Conservation (phyloP, 2,329 filamentous ascomycete species). For the Pseudogymnoascus sp. region DNA sequence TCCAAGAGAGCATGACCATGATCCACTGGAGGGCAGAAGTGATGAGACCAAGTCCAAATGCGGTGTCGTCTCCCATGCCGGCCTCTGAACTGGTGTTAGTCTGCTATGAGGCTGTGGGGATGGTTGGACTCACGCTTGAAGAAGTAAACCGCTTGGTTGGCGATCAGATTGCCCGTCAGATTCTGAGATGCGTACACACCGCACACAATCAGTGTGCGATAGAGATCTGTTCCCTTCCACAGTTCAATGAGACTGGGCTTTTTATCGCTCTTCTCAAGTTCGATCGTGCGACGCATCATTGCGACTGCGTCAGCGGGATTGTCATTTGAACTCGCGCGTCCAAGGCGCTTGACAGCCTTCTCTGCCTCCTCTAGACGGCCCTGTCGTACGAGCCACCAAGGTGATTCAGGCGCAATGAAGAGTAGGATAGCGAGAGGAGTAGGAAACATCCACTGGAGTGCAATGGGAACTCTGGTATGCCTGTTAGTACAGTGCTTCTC, state of each 20-base stretch:
- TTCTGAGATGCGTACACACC: slow-evolving; percentile 54
- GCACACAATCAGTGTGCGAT: slow-evolving; percentile 49
- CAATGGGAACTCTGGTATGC: slow-evolving; percentile 40
- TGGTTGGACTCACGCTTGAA: slow-evolving; percentile 33
- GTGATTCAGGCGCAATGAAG: slow-evolving; percentile 32
- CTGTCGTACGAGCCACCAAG: slow-evolving; percentile 44
- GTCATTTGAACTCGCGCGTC: slow-evolving; percentile 31
- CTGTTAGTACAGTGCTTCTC: slow-evolving; percentile 29
- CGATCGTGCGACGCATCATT: slow-evolving; percentile 53
- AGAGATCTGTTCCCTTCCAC: slow-evolving; percentile 47
- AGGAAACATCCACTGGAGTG: slow-evolving; percentile 47
- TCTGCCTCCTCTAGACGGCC: slow-evolving; percentile 34
- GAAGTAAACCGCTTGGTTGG: slow-evolving; percentile 38
- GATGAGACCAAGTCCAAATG: slow-evolving; percentile 57
- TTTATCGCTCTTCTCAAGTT: slow-evolving; percentile 39
- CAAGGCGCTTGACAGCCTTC: slow-evolving; percentile 42
- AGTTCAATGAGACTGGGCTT: slow-evolving; percentile 44
- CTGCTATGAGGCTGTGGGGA: slow-evolving; percentile 13
- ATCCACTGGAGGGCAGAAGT: slow-evolving; percentile 56
- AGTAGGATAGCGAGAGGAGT: slow-evolving; percentile 44
- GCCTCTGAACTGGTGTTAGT: slow-evolving; percentile 45
- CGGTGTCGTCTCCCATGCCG: slow-evolving; percentile 45
- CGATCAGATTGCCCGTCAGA: slow-evolving; percentile 55
- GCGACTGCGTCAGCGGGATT: slow-evolving; percentile 41
- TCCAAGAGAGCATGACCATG: slow-evolving; percentile 60